These are phyloP conservation scores for Pichia sp. DNA, from an alignment of 1,139 yeast genomes.

Conservation along the genomic window DNA sequence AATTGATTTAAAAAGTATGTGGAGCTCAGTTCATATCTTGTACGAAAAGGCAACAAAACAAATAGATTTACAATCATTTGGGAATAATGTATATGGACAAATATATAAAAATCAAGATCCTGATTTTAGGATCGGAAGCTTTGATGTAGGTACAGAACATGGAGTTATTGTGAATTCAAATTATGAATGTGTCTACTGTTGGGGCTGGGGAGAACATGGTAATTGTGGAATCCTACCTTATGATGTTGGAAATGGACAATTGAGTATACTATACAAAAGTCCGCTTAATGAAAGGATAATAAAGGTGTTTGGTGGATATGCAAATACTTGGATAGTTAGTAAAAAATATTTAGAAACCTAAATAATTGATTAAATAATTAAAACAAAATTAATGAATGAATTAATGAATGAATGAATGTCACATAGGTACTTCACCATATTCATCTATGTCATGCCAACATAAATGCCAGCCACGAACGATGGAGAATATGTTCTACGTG, in stretches of 20 bases:
- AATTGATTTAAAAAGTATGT: conserved; percentile 45
- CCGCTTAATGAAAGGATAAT: conserved; percentile 25
- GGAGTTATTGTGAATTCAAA: conserved; percentile 43
- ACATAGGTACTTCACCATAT: conserved; percentile 76
- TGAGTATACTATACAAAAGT: background rate
- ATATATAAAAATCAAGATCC: conserved; percentile 4
- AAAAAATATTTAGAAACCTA: too few species aligned
- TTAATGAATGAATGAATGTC: conserved; percentile 34
- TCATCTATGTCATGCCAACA: conserved; percentile 44
- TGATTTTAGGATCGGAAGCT: conserved; percentile 9
- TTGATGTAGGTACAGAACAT: conserved; percentile 80
- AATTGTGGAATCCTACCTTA: conserved; percentile 58
- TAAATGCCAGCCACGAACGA: conserved; percentile 43
- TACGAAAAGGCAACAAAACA: conserved; percentile 20
- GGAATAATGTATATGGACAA: conserved; percentile 79
- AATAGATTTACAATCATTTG: conserved; percentile 39
- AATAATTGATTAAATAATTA: too few species aligned
- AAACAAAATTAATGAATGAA: too few species aligned
- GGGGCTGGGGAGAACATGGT: conserved; percentile 99
- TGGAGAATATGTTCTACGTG: conserved; percentile 77
- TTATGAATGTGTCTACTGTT: conserved; percentile 42
- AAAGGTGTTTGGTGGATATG: conserved; percentile 41
- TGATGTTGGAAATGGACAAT: background rate
- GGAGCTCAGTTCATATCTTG: conserved; percentile 70
- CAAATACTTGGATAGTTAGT: conserved; percentile 36